phyloP scores from a whole-genome alignment of 345 rosid species.

The Cardiospermum halicacabum region DNA sequence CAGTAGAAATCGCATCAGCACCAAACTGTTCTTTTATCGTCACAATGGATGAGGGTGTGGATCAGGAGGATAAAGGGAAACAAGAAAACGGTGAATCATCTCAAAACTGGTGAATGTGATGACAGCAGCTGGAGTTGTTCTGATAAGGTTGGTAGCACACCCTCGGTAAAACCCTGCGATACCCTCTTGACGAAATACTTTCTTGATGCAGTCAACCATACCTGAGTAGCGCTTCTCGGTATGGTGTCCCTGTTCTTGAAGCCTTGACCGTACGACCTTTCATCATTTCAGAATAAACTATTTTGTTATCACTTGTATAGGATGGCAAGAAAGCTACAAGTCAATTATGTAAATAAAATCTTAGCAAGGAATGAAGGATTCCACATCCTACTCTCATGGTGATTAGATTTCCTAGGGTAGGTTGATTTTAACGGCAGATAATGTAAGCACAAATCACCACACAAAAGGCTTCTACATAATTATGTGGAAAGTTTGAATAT shows the following conservation, averaged over 20 bases:
- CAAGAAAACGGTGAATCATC: constrained; percentile 78
- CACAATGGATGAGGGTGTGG: constrained; percentile 42
- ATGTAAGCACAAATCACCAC: not conserved
- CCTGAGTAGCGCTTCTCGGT: constrained; percentile 74
- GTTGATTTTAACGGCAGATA: not conserved
- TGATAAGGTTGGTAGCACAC: constrained; percentile 77
- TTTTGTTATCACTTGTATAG: not conserved
- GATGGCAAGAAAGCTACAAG: not conserved
- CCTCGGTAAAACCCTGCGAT: constrained; percentile 82
- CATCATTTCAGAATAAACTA: constrained; percentile 5
- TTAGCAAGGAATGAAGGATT: not conserved
- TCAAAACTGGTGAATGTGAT: constrained; percentile 96
- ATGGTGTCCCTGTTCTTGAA: constrained; percentile 87
- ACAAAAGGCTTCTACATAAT: not conserved
- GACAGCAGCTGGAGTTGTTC: constrained; percentile 92
- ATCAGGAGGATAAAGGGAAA: constrained; percentile 47
- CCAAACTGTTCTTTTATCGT: constrained; percentile 7
- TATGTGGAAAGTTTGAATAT: not conserved
- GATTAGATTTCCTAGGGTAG: not conserved
- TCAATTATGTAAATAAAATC: not conserved
- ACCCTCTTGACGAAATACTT: constrained; percentile 67
- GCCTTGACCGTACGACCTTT: constrained; percentile 86
- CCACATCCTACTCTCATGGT: not conserved
- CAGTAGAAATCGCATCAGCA: not conserved
- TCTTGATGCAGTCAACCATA: constrained; percentile 60